Evolutionary conservation across 2,329 filamentous ascomycete genomes (phyloP), one percentile per base, ranked within the genome.

Genomic region (Ceratocystis smalleyi): DNA sequence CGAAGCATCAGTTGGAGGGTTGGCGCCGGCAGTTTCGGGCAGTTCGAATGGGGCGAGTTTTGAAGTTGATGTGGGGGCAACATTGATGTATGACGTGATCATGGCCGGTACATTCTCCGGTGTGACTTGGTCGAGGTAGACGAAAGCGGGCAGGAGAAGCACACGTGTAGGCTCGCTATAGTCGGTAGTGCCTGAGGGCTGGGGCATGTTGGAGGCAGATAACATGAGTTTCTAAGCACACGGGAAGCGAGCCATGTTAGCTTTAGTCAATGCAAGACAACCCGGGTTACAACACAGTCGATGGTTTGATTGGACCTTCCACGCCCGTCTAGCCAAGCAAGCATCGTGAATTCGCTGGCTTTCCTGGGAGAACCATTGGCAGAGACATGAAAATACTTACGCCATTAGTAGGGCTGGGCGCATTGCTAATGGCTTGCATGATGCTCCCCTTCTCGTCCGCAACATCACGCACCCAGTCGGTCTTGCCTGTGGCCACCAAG

Each of bases 401-500:
- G 65, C 88, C 88, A 68, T 88, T 89, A 30, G 74, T 79, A 0
- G 86, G 86, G 72, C 79, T 80, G 10, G 78, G 76, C 1, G 79
- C 78, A 63, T 77, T 77, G 15, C 75, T 81, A 69, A 91, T 81
- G 1, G 87, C 88, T 76, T 90, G 79, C 88, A 92, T 92, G 40
- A 92, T 81, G 72, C 86, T 90, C 5, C 87, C 88, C 74, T 88
- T 86, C 78, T 97, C 94, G 71, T 97, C 88, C 65, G 83, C 84
- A 57, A 96, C 89, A 76, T 95, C 87, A 67, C 89, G 77, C 71
- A 92, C 87, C 94, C 94, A 99, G 75, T 99, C 94, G 30, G 86
- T 82, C 81, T 96, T 96, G 67, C 91, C 89, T n/a, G 94, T 99
- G 27, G 90, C 94, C 17, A 97, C 90, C 40, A 99, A 77, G 67